A percentile compares a stretch with the other conserved stretches of the same genome.
Evolutionary conservation across 805 yeast species (phyloP).

Genomic region (Tetrapisispora iriomotensis): DNA sequence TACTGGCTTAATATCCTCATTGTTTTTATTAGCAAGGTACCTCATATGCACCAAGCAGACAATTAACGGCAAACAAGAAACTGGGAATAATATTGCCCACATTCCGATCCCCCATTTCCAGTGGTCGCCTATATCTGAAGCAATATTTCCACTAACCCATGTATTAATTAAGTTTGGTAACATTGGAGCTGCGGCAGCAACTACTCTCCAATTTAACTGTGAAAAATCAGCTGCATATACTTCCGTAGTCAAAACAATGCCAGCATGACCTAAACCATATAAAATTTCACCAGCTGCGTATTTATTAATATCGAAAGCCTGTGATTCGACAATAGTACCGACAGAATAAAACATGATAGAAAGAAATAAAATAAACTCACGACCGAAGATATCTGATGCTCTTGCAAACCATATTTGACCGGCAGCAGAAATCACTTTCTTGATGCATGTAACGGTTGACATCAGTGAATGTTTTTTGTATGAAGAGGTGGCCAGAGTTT

Average conservation of each 20-base stretch:
- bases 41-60: slow-evolving; percentile 40
- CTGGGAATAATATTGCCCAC: slow-evolving; percentile 51
- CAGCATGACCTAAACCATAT: slow-evolving; percentile 43
- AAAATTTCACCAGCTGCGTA: slow-evolving; percentile 49
- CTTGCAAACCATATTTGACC: slow-evolving; percentile 49
- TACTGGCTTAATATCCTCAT: slow-evolving; percentile 29
- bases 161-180: slow-evolving; percentile 61
- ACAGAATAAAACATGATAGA: slow-evolving; percentile 40
- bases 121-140: slow-evolving; percentile 26
- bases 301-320: slow-evolving; percentile 39
- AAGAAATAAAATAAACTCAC: slow-evolving; percentile 37
- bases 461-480: slow-evolving; percentile 40
- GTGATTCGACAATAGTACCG: slow-evolving; percentile 47
- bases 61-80: slow-evolving; percentile 40
- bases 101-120: slow-evolving; percentile 52
- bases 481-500: slow-evolving; percentile 42
- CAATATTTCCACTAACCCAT: slow-evolving; percentile 55
- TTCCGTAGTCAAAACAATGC: slow-evolving; percentile 44
- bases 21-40: slow-evolving; percentile 34
- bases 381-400: slow-evolving; percentile 47
- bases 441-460: slow-evolving; percentile 44
- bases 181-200: slow-evolving; percentile 51
- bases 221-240: slow-evolving; percentile 54
- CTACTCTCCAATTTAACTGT: slow-evolving; percentile 53
- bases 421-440: slow-evolving; percentile 47